Evolutionary conservation across 768 basidiomycete genomes (phyloP), one percentile per base, ranked within the genome.

Genomic region (Agaricus sinodeliciosus): DNA sequence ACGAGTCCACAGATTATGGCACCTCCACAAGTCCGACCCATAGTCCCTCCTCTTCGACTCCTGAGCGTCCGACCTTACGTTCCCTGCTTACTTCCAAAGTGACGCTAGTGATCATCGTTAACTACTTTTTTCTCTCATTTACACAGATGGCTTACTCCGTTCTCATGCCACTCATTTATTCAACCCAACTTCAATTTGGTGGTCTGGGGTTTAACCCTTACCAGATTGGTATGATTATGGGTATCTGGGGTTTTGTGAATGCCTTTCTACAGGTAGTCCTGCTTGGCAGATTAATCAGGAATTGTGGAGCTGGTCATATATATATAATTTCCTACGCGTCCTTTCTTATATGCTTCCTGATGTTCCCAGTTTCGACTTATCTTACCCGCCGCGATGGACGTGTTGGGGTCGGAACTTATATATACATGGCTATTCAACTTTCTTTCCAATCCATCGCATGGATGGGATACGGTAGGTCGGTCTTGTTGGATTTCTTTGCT

Each of bases 151-250:
- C 60, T 41, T 59, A 66, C 39, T 58, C 61, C 16, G 70, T 67
- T 8, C 69, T 78, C 12, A 53, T 65, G 22, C 75, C 75, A 9
- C 65, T 78, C 44, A 64, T 75, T 37, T 76, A 69, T 51, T 82
- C 85, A 9, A 88, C 85, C 0, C 79, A 87, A 0, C 63, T 80
- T 43, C 64, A 67, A 13, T 69, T 76, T 2, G 87, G 87, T 19
- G 87, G 87, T 2, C 75, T 88, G 4, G 85, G 85, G 3, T 69
- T 90, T 37, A 67, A 73, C 19, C 84, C 88, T 0, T 74, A 77
- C 39, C 60, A 64, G 6, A 90, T 90, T 37, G 87, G 87, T 5
- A 65, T 70, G 26, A 77, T 82, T 51, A 73, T 84, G 55, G 73
- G 77, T 16, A 56, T 49, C 0, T 51, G 58, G 28, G 84, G 84